These are phyloP conservation scores for Alternaria conjuncta DNA, from an alignment of 2,329 filamentous ascomycete species.

Conservation along the genomic window DNA sequence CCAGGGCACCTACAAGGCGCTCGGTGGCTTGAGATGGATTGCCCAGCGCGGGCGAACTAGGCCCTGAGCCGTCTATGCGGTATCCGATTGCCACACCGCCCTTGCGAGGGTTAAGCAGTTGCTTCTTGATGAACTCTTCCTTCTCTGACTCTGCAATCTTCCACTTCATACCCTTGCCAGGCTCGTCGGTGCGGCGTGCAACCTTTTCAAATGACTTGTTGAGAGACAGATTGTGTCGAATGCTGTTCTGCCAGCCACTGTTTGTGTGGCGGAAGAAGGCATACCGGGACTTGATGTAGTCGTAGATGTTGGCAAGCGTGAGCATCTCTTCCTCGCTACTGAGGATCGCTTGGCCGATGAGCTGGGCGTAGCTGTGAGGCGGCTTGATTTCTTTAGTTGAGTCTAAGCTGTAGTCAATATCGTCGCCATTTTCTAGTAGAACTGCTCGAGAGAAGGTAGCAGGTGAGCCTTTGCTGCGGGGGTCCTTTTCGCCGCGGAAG, in stretches of 20 bases:
- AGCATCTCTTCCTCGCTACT: slow-evolving; percentile 85
- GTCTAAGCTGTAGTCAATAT: slow-evolving; percentile 80
- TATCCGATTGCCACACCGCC: slow-evolving; percentile 36
- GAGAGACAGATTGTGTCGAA: slow-evolving; percentile 92
- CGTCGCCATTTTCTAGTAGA: slow-evolving; percentile 60
- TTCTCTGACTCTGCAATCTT: slow-evolving; percentile 83
- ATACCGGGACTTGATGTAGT: slow-evolving; percentile 88
- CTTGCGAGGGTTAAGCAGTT: slow-evolving; percentile 55
- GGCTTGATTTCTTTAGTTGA: slow-evolving; percentile 91
- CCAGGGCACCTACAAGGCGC: slow-evolving; percentile 54
- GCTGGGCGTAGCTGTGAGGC: slow-evolving; percentile 92
- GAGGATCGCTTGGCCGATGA: slow-evolving; percentile 96
- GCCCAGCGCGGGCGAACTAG: slow-evolving; percentile 67
- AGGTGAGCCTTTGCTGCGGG: slow-evolving; percentile 54
- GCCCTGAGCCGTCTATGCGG: slow-evolving; percentile 67
- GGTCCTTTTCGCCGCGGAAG: slow-evolving; percentile 43
- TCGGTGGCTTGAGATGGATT: slow-evolving; percentile 59
- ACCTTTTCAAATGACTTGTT: slow-evolving; percentile 96
- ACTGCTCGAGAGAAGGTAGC: slow-evolving; percentile 57
- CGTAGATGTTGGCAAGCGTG: slow-evolving; percentile 91
- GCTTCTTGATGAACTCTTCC: slow-evolving; percentile 84
- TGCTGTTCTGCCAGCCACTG: slow-evolving; percentile 97
- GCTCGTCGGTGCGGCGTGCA: slow-evolving; percentile 88
- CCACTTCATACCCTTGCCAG: slow-evolving; percentile 99
- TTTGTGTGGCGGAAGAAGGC: slow-evolving; percentile 89